Evolutionary conservation across 208 protist species (phyloP).

Genomic region (Trypanosoma melophagium): DNA sequence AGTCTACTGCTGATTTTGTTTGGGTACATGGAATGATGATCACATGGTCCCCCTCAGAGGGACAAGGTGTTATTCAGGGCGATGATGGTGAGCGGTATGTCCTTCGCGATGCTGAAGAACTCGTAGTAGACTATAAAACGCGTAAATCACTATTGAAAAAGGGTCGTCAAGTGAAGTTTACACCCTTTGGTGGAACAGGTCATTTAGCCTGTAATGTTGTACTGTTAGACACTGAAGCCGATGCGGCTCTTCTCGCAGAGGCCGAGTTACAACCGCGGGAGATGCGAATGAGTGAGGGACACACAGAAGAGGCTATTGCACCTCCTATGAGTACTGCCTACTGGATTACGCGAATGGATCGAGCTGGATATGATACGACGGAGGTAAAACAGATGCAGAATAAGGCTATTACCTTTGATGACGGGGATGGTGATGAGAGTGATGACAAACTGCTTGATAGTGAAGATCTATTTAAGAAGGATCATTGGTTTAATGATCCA

Average conservation of each 20-base stretch:
- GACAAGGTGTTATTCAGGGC: constrained; percentile 83
- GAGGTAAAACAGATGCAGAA: constrained; percentile 82
- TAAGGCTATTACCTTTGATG: constrained; percentile 59
- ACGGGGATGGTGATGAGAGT: constrained; percentile 55
- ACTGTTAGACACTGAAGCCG: constrained; percentile 56
- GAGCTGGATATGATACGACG: constrained; percentile 75
- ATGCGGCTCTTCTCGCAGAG: constrained; percentile 47
- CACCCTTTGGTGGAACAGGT: constrained; percentile 57
- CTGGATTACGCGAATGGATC: constrained; percentile 85
- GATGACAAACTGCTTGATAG: constrained; percentile 70
- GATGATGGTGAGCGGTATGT: constrained; percentile 73
- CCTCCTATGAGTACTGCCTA: constrained; percentile 86
- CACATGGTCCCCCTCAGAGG: constrained; percentile 71
- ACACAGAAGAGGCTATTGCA: constrained; percentile 78
- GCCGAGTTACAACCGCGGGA: constrained; percentile 54
- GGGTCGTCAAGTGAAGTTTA: constrained; percentile 76
- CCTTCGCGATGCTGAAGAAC: constrained; percentile 70
- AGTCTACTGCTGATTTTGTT: constrained; percentile 37
- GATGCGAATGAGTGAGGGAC: constrained; percentile 54
- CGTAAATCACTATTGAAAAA: constrained; percentile 52
- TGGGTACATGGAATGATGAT: constrained; percentile 71
- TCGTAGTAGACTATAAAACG: constrained; percentile 61
- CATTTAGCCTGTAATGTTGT: constrained; percentile 71
- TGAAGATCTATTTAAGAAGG: constrained; percentile 87
- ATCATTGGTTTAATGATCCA: constrained; percentile 87